Base-by-base conservation (phyloP, 441 rosid genomes). In the Gossypium aridum region DNA sequence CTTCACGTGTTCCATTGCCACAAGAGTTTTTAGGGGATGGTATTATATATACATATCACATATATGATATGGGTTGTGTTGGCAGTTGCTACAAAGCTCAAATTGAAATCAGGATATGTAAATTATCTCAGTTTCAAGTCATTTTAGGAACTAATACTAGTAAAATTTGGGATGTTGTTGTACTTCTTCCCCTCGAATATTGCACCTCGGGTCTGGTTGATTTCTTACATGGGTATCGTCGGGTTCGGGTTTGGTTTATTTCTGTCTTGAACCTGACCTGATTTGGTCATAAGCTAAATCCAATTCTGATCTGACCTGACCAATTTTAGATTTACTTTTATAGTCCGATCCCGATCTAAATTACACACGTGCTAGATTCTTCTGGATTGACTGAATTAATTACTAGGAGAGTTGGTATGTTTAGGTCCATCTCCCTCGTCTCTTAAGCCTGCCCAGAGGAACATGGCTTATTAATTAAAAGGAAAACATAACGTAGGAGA, bases 21-120 rank as follows among this genome's bases (percentile, higher is more conserved):
- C 83, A 70, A 73, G 82, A 79, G 76, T 82, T 57, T 79, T 78
- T 66, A 77, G 61, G 72, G 28, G 67, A 67, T 87, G 79, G 87
- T 83, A 5, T 73, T 23, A 8, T 39, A 65, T 43, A 19, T 63
- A 56, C 49, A 57, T 77, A 72, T 71, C 57, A 60, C 71, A 73
- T 71, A 74, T 76, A 71, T 75, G 68, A 17, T 34, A 34, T 60
- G 70, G 51, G 64, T 72, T 74, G 74, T 71, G 75, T 72, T 66
- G 19, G 19, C 31, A 55, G 26, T 16, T 70, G 60, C 39, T 47
- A 47, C 12, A 23, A 67, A 47, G 34, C 74, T 34, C 7, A 37
- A 71, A 4, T 31, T 2, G 31, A 56, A 68, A 68, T 7, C 60
- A 25, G 28, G 31, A 34, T 37, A 37, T 71, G 74, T 71, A 71